These are phyloP conservation scores for Apophysomyces elegans DNA, from an alignment of 371 early-diverging fungal species.

Conservation along the genomic window DNA sequence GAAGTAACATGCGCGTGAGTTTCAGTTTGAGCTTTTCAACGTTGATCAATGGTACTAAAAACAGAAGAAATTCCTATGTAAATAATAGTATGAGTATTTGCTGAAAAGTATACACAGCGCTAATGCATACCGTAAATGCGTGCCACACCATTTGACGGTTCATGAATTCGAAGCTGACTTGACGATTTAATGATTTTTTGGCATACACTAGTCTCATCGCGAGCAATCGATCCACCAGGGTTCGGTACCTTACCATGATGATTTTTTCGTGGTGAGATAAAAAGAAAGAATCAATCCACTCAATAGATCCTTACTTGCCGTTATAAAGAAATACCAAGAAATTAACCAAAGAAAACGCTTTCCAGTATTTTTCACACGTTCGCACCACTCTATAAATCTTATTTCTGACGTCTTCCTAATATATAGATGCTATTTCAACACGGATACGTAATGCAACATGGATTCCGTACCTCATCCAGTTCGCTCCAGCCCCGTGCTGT, in stretches of 20 bases:
- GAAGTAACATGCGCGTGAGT: slow-evolving; percentile 57
- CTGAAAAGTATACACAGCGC: not conserved
- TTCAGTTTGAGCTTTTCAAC: slow-evolving; percentile 71
- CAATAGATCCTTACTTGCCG: slow-evolving; percentile 67
- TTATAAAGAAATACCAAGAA: slow-evolving; percentile 83
- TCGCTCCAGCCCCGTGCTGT: slow-evolving; percentile 85
- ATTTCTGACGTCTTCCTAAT: slow-evolving; percentile 55
- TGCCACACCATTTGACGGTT: slow-evolving; percentile 95
- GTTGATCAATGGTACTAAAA: slow-evolving; percentile 86
- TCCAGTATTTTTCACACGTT: slow-evolving; percentile 67
- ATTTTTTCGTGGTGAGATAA: not conserved
- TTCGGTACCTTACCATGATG: slow-evolving; percentile 59
- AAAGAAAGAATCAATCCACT: not conserved
- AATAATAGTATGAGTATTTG: not conserved
- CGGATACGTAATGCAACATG: not conserved
- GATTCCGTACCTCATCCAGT: slow-evolving; percentile 51
- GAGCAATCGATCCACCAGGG: slow-evolving; percentile 77
- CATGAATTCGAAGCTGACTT: slow-evolving; percentile 90
- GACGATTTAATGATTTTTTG: slow-evolving; percentile 73
- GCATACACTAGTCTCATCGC: slow-evolving; percentile 84
- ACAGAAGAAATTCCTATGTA: slow-evolving; percentile 84
- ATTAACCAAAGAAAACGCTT: slow-evolving; percentile 71
- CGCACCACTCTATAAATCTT: slow-evolving; percentile 70
- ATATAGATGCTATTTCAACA: not conserved
- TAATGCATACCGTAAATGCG: slow-evolving; percentile 80